A percentile compares a stretch with the other conserved stretches of the same genome.
Conservation (phyloP, 2,329 filamentous ascomycete genomes). For the Aspergillus aculeatinus region DNA sequence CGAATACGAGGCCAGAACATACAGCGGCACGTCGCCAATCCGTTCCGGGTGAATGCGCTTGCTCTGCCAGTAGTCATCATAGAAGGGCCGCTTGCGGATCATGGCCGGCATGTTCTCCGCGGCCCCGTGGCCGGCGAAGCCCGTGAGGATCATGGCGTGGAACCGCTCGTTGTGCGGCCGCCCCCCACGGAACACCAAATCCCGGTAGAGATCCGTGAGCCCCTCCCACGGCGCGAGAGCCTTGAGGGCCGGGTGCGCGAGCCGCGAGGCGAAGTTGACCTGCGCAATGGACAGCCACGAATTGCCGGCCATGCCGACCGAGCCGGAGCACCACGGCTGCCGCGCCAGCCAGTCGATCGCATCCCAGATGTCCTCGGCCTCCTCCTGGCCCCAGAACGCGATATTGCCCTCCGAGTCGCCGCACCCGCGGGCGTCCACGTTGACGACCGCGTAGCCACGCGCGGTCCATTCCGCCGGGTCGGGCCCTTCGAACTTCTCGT, state of each 20-base stretch:
- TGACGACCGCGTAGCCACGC: constrained; percentile 32
- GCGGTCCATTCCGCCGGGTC: constrained; percentile 33
- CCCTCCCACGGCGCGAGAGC: constrained; percentile 26
- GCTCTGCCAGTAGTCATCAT: constrained; percentile 25
- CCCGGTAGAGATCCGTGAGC: constrained; percentile 17
- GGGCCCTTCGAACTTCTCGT: constrained; percentile 26
- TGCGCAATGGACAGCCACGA: constrained; percentile 19
- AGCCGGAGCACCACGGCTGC: constrained; percentile 26
- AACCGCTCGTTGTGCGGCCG: constrained; percentile 16
- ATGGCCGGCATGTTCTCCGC: constrained; percentile 16
- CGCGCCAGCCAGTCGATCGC: constrained; percentile 21
- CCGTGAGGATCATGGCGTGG: constrained; percentile 13
- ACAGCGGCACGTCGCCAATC: constrained; percentile 23
- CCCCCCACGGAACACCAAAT: constrained; percentile 20
- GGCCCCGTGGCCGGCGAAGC: constrained; percentile 11
- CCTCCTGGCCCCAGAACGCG: constrained; percentile 23
- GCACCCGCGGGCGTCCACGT: constrained; percentile 30
- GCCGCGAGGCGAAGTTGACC: constrained; percentile 14
- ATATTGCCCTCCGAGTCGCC: constrained; percentile 30
- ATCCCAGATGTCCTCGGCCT: constrained; percentile 30
- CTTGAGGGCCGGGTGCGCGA: constrained; percentile 18
- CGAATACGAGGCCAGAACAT: constrained; percentile 26
- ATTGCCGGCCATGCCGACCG: constrained; percentile 21
- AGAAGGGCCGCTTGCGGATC: constrained; percentile 16
- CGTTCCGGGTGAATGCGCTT: constrained; percentile 21